These are phyloP conservation scores for Oxytropis ochrocephala DNA, from an alignment of 306 rosid species.

Conservation along the genomic window DNA sequence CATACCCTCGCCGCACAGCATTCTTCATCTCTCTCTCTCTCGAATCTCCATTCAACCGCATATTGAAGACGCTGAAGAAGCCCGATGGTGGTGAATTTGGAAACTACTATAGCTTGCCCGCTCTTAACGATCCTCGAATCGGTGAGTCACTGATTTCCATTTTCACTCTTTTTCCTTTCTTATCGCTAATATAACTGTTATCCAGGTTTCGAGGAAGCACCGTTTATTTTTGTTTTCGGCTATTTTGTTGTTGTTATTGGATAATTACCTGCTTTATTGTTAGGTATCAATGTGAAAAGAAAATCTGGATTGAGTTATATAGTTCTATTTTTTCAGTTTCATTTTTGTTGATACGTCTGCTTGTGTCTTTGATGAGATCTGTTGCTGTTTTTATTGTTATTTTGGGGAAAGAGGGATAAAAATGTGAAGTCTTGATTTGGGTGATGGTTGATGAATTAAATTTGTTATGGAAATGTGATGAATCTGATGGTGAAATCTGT, in stretches of 20 bases:
- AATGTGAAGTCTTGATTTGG: neutral
- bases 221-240: neutral
- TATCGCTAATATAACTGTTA: neutral
- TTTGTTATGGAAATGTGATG: neutral
- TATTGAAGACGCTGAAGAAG: constrained; percentile 67
- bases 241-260: neutral
- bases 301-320: neutral
- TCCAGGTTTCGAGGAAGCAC: neutral
- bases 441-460: neutral
- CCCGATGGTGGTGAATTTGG: constrained; percentile 82
- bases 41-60: constrained; percentile 62
- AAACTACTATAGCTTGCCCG: constrained; percentile 82
- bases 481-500: constrained; percentile 15
- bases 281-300: neutral
- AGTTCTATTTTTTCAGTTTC: neutral
- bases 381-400: neutral
- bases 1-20: too few relatives aligned
- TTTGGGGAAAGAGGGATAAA: neutral
- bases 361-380: neutral
- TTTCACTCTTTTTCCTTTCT: neutral
- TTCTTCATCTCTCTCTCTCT: too few relatives aligned
- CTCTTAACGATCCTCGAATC: constrained; percentile 83
- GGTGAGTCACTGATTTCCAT: constrained; percentile 40
- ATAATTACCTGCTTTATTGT: neutral
- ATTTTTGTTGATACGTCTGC: neutral